Percentiles rank a stretch among this genome's conserved stretches.
These are phyloP conservation scores for Penicillium bovifimosum DNA, from an alignment of 495 filamentous ascomycete species.

Conservation along the genomic window DNA sequence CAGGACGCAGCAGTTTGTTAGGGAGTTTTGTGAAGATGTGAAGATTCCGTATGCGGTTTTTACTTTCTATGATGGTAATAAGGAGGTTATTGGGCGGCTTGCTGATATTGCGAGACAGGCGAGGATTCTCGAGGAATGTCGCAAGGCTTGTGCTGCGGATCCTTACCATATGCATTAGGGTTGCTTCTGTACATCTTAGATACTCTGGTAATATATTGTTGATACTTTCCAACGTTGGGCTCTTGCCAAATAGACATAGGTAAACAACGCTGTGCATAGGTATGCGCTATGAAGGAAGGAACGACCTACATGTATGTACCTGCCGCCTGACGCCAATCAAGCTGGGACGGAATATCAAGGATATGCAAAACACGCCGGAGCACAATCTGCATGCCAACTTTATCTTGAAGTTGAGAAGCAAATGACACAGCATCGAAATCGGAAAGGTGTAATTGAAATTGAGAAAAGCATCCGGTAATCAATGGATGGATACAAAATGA, in stretches of 20 bases:
- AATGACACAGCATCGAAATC: background rate
- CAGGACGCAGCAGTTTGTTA: slow-evolving; percentile 70
- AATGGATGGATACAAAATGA: background rate
- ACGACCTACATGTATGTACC: too few relatives aligned
- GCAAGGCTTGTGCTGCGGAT: slow-evolving; percentile 42
- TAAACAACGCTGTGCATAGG: too few relatives aligned
- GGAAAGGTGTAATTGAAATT: background rate
- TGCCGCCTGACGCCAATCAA: too few relatives aligned
- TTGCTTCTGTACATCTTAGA: background rate
- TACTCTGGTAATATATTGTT: too few relatives aligned
- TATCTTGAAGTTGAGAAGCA: background rate
- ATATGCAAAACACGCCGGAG: background rate
- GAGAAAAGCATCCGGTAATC: background rate
- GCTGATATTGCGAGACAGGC: slow-evolving; percentile 80
- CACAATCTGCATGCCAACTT: background rate
- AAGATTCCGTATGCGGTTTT: slow-evolving; percentile 83
- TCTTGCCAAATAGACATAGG: too few relatives aligned
- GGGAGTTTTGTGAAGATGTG: slow-evolving; percentile 77
- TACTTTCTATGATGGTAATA: slow-evolving; percentile 82
- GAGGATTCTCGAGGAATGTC: slow-evolving; percentile 72
- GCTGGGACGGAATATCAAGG: background rate
- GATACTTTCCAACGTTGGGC: too few relatives aligned
- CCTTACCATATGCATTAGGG: slow-evolving; percentile 13
- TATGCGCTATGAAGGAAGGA: too few relatives aligned
- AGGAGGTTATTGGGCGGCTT: slow-evolving; percentile 70